phyloP scores from a whole-genome alignment of 352 stramenopile species.

The Globisporangium perplexum region DNA sequence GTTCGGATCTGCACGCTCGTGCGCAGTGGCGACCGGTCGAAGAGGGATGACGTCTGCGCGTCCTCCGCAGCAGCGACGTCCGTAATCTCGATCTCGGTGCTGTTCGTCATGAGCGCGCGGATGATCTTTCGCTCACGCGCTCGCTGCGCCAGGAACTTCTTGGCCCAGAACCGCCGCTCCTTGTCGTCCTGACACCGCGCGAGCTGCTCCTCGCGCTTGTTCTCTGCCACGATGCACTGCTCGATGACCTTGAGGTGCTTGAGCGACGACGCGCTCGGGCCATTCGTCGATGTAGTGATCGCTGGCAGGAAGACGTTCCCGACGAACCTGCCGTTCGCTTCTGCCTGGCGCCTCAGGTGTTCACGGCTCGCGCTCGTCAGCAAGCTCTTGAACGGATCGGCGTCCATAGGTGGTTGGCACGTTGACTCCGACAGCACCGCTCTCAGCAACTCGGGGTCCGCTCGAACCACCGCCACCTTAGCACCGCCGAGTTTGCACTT shows the following conservation, averaged over 20 bases:
- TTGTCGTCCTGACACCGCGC: slow-evolving; percentile 39
- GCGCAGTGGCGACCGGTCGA: slow-evolving; percentile 2
- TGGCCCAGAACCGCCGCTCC: slow-evolving; percentile 38
- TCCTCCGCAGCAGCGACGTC: slow-evolving; percentile 16
- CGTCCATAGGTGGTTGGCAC: slow-evolving; percentile 12
- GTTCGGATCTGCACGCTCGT: neutral
- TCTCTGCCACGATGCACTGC: slow-evolving; percentile 67
- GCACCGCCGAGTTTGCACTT: no score
- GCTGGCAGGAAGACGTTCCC: slow-evolving; percentile 62
- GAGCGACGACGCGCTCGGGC: slow-evolving; percentile 19
- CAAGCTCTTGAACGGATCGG: slow-evolving; percentile 42
- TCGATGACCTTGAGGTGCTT: slow-evolving; percentile 70
- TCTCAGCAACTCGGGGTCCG: no score
- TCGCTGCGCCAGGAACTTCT: slow-evolving; percentile 54
- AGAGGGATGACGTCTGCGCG: neutral
- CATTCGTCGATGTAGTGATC: slow-evolving; percentile 26
- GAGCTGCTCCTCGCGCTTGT: slow-evolving; percentile 54
- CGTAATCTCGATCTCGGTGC: slow-evolving; percentile 25
- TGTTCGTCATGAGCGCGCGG: slow-evolving; percentile 41
- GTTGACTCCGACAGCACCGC: no score
- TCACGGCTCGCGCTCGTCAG: slow-evolving; percentile 37
- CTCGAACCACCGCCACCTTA: no score
- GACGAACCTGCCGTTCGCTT: slow-evolving; percentile 40
- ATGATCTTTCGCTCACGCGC: slow-evolving; percentile 51
- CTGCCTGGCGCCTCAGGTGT: slow-evolving; percentile 29